Base-by-base conservation (phyloP, 352 stramenopile genomes). In the Globisporangium solare region DNA sequence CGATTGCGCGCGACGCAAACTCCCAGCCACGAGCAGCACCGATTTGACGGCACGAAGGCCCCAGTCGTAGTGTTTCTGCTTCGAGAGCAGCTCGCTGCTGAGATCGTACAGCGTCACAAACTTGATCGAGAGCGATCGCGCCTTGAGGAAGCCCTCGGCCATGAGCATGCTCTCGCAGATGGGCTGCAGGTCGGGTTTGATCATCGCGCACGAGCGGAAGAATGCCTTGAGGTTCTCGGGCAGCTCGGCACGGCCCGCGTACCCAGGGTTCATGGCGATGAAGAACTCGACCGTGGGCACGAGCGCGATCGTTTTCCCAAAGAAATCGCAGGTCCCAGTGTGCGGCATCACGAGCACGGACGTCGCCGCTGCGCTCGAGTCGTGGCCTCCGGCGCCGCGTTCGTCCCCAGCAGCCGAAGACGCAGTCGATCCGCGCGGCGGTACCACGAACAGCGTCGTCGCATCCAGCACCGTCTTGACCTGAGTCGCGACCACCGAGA, bases 381-480 rank as follows among this genome's bases (percentile, higher is more conserved):
- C 53, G 13, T 67, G 42, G 41, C 64, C 64, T 18, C 61, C 59
- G 47, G 46, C 56, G 12, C 39, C 63, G n/a, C 66, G 61, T 24
- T 58, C 54, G 3, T 47, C 58, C 6, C 60, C 54, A 4, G 65
- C 39, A 32, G 31, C 52, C n/a, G 51, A 42, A 35, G 52, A 39
- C 14, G 49, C 60, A 27, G 48, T 74, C 49, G 24, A 49, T 2
- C 18, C 57, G 7, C 49, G 56, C 14, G 60, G 46, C 18, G 24
- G 24, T 5, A 54, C 32, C 1, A 63, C 64, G 2, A 80, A 56
- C 24, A 66, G 60, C 31, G 68, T 40, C 32, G 70, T 61, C 1
- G 92, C 91, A 68, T 99, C 95, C 58, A 98, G 76, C 22, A 99
- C 93, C 0, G 94, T 98, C 63, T 98, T 98, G n/a, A 99, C 94